Conservation (phyloP, 257 asterid species). For the Striga asiatica region DNA sequence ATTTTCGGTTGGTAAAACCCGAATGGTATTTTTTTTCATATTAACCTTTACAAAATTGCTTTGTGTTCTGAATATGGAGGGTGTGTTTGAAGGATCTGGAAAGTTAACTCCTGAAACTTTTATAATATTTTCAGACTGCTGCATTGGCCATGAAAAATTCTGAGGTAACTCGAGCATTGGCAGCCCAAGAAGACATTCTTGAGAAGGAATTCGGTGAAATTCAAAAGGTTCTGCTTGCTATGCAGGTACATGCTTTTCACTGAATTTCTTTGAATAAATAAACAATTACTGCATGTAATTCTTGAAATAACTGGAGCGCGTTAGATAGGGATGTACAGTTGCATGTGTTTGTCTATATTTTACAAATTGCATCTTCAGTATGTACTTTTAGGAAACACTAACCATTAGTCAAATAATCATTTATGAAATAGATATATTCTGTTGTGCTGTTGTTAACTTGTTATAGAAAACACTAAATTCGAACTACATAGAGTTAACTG, state of each 20-base stretch:
- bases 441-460: too few relatives aligned
- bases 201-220: constrained; percentile 77
- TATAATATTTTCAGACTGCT: constrained; percentile 39
- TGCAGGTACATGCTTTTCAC: constrained; percentile 50
- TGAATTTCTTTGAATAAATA: neutral
- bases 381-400: neutral
- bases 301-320: too few relatives aligned
- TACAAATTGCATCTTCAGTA: neutral
- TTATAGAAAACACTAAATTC: neutral
- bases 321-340: too few relatives aligned
- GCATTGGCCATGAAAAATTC: constrained; percentile 74
- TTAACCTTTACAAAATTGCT: too few relatives aligned
- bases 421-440: too few relatives aligned
- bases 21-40: too few relatives aligned
- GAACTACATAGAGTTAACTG: neutral
- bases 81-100: too few relatives aligned
- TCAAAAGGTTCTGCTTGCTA: constrained; percentile 76
- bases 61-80: too few relatives aligned
- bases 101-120: neutral
- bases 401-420: neutral
- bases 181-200: constrained; percentile 55
- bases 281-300: neutral
- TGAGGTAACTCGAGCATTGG: constrained; percentile 74
- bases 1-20: too few relatives aligned
- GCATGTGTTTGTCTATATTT: neutral